phyloP scores from a whole-genome alignment of 306 rosid genomes.

The Oemleria cerasiformis region DNA sequence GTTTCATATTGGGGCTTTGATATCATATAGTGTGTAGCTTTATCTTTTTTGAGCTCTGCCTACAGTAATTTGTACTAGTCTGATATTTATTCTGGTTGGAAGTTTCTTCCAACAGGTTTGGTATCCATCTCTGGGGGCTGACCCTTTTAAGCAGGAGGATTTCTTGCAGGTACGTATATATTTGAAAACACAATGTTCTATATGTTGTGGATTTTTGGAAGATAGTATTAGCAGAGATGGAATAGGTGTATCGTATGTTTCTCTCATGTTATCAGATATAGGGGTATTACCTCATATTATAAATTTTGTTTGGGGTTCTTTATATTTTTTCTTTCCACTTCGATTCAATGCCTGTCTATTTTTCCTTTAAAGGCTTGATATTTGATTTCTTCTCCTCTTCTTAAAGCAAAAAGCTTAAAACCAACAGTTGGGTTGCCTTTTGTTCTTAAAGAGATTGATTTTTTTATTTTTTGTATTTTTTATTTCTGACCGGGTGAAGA shows the following conservation, averaged over 20 bases:
- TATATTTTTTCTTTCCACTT: not conserved
- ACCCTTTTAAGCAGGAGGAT: conserved; percentile 94
- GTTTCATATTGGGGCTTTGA: not conserved
- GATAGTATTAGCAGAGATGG: no score
- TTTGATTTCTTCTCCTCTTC: conserved; percentile 2
- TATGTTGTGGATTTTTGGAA: not conserved
- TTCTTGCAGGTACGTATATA: conserved; percentile 78
- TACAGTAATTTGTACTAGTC: conserved; percentile 35
- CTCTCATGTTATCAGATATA: conserved; percentile 3
- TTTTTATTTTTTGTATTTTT: no score
- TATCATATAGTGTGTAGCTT: conserved; percentile 1
- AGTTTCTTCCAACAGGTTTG: conserved; percentile 87
- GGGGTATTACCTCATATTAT: conserved; percentile 15
- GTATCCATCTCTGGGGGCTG: conserved; percentile 92
- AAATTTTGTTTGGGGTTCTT: not conserved
- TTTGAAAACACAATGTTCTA: conserved; percentile 19
- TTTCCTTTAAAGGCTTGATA: not conserved
- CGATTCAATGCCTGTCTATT: not conserved
- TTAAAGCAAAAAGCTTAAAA: not conserved
- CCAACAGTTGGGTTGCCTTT: not conserved
- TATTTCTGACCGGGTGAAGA: conserved; percentile 17
- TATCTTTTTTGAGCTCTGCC: conserved; percentile 13
- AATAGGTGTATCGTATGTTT: not conserved
- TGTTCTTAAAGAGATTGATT: not conserved
- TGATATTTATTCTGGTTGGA: conserved; percentile 55